Evolutionary conservation across 2,329 filamentous ascomycete genomes (phyloP).

Genomic region (Phialocephala subalpina): DNA sequence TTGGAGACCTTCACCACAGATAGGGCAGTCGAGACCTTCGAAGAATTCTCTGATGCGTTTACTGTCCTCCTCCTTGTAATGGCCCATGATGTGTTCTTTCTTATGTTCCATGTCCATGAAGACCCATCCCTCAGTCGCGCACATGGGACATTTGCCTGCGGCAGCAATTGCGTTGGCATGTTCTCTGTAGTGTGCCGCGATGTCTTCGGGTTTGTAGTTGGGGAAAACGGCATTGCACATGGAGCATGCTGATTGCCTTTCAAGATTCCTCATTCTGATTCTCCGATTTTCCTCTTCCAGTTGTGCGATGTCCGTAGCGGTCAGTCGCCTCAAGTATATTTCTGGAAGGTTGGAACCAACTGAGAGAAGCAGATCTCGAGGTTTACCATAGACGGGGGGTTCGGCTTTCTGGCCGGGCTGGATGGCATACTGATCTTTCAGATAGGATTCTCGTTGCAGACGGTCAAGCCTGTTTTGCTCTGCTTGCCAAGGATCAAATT

Average conservation of each 20-base stretch:
- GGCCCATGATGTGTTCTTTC: constrained; percentile 32
- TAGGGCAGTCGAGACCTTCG: constrained; percentile 33
- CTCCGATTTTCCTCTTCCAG: constrained; percentile 34
- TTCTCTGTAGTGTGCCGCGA: constrained; percentile 28
- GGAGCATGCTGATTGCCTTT: constrained; percentile 32
- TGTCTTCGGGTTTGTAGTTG: constrained; percentile 28
- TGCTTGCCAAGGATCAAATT: constrained; percentile 31
- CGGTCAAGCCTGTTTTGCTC: constrained; percentile 31
- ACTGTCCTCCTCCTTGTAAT: constrained; percentile 21
- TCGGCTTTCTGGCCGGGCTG: constrained; percentile 36
- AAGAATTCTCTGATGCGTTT: constrained; percentile 31
- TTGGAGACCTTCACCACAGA: constrained; percentile 34
- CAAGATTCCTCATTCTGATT: constrained; percentile 36
- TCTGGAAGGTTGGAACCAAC: constrained; percentile 31
- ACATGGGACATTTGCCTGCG: constrained; percentile 37
- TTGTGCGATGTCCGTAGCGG: constrained; percentile 36
- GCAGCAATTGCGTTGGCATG: constrained; percentile 33
- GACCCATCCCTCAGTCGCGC: constrained; percentile 33
- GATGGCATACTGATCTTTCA: constrained; percentile 36
- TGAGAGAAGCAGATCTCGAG: constrained; percentile 29
- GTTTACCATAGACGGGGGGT: constrained; percentile 33
- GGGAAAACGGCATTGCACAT: constrained; percentile 33
- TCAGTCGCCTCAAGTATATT: constrained; percentile 34
- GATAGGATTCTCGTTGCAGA: constrained; percentile 34
- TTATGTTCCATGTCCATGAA: constrained; percentile 35